Evolutionary conservation across 2,329 filamentous ascomycete species (phyloP).

Genomic region (Pyricularia grisea): DNA sequence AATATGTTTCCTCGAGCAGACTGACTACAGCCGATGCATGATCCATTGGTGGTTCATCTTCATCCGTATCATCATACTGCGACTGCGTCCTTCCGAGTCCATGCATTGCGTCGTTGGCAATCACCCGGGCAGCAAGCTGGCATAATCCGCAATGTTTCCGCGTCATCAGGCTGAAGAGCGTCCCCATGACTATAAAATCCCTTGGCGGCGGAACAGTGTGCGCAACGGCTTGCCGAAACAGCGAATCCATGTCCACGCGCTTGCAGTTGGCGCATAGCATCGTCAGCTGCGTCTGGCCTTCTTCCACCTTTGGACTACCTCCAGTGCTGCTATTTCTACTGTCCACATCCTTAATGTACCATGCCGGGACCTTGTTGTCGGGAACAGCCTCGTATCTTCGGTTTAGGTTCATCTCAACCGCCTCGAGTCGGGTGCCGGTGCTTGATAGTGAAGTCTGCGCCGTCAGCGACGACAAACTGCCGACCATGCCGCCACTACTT

Average conservation of each 20-base stretch:
- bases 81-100: neutral
- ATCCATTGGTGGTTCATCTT: neutral
- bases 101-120: constrained; percentile 1
- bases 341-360: constrained; percentile 2
- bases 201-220: neutral
- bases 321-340: neutral
- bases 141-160: neutral
- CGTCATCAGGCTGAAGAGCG: constrained; percentile 1
- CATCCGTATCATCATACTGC: neutral
- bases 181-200: constrained; percentile 3
- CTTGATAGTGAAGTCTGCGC: neutral
- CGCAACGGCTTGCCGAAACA: neutral
- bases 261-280: constrained; percentile 2
- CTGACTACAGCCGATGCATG: neutral
- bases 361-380: neutral
- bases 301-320: neutral
- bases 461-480: neutral
- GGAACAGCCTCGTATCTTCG: neutral
- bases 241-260: neutral
- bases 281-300: neutral
- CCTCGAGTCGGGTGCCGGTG: neutral
- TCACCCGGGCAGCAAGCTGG: constrained; percentile 2
- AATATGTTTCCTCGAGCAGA: constrained; percentile 3
- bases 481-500: neutral
- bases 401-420: constrained; percentile 2